Evolutionary conservation across 176 grass and related monocot genomes (phyloP).

Genomic region (Triticum dicoccoides): DNA sequence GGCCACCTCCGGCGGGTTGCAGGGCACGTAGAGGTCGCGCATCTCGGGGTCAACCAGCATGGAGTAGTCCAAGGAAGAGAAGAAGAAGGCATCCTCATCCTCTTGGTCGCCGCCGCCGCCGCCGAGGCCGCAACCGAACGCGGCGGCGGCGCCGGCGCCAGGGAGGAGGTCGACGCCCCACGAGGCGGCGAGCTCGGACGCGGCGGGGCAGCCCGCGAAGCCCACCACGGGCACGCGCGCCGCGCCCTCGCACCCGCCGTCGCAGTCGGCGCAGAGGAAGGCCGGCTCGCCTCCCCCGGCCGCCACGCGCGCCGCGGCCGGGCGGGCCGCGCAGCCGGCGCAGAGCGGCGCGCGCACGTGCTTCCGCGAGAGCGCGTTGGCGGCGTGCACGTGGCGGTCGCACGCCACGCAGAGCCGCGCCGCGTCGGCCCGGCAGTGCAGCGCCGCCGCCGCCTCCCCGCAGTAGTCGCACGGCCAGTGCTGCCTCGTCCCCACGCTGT

Average conservation of each 20-base stretch:
- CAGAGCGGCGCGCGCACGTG: slow-evolving; percentile 70
- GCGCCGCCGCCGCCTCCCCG: slow-evolving; percentile 54
- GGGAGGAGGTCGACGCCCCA: slow-evolving; percentile 59
- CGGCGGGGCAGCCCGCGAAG: slow-evolving; percentile 65
- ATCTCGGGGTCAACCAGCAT: slow-evolving; percentile 44
- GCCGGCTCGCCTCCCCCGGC: neutral
- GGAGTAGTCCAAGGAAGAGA: slow-evolving; percentile 46
- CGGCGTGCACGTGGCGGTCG: slow-evolving; percentile 77
- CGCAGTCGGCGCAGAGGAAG: slow-evolving; percentile 53
- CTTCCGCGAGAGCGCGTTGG: slow-evolving; percentile 60
- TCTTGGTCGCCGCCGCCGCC: neutral
- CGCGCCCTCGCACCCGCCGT: neutral
- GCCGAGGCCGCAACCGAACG: neutral
- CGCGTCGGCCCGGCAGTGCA: slow-evolving; percentile 72
- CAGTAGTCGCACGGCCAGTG: slow-evolving; percentile 68
- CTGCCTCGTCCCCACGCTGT: neutral
- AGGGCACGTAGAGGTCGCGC: slow-evolving; percentile 68
- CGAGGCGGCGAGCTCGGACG: slow-evolving; percentile 53
- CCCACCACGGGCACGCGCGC: slow-evolving; percentile 35
- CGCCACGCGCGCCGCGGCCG: slow-evolving; percentile 38
- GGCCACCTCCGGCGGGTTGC: slow-evolving; percentile 41
- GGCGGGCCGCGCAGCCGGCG: slow-evolving; percentile 35
- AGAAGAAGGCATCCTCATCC: slow-evolving; percentile 30
- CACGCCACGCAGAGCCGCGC: slow-evolving; percentile 64
- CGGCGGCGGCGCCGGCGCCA: neutral